These are phyloP conservation scores for Xylariales sp. DNA, from an alignment of 2,329 filamentous ascomycete genomes.

Conservation along the genomic window DNA sequence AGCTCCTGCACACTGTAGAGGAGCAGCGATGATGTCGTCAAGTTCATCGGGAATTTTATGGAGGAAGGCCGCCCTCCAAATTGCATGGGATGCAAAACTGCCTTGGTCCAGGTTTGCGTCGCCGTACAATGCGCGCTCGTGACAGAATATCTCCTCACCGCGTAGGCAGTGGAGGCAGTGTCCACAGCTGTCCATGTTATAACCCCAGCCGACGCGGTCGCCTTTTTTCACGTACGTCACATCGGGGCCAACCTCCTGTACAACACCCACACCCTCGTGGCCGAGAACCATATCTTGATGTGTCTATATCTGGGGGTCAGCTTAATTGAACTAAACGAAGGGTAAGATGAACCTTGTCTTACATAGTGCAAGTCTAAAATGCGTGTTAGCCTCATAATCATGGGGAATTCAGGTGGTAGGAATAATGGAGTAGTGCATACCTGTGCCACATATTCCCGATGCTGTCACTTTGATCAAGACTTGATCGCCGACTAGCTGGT, in stretches of 20 bases:
- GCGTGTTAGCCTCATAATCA: too few species aligned
- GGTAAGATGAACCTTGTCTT: too few species aligned
- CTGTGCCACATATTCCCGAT: slow-evolving; percentile 63
- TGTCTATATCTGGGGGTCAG: too few species aligned
- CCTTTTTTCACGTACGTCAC: slow-evolving; percentile 34
- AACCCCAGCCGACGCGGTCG: slow-evolving; percentile 45
- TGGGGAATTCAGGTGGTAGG: too few species aligned
- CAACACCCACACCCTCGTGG: slow-evolving; percentile 45
- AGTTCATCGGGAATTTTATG: slow-evolving; percentile 43
- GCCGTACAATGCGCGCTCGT: slow-evolving; percentile 34
- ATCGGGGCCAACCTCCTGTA: slow-evolving; percentile 35
- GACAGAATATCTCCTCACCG: slow-evolving; percentile 39
- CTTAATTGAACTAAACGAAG: too few species aligned
- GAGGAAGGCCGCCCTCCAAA: slow-evolving; percentile 43
- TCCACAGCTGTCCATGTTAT: slow-evolving; percentile 34
- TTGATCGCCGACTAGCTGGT: slow-evolving; percentile 43
- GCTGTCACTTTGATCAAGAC: slow-evolving; percentile 62
- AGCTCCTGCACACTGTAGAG: slow-evolving; percentile 46
- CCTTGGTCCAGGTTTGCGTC: slow-evolving; percentile 40
- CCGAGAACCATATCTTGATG: slow-evolving; percentile 38
- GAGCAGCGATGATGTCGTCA: slow-evolving; percentile 40
- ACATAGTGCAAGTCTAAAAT: too few species aligned
- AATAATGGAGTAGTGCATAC: slow-evolving; percentile 27
- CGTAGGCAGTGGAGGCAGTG: slow-evolving; percentile 38
- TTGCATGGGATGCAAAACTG: slow-evolving; percentile 38